Conservation (phyloP, 1,284 basidiomycete species). For the Ustilago esculenta region DNA sequence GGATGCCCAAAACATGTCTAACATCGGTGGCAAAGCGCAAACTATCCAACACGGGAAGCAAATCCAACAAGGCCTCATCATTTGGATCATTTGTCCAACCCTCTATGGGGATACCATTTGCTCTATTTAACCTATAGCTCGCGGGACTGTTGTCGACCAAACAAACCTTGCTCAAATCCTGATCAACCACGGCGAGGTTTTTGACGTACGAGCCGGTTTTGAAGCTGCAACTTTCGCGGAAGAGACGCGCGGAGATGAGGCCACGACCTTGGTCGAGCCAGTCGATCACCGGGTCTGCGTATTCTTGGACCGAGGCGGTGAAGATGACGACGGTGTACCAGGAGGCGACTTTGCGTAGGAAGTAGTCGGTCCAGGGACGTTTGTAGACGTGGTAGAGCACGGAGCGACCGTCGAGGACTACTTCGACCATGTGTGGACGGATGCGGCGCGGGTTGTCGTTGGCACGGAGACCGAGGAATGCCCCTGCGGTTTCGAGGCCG, state of each 20-base stretch:
- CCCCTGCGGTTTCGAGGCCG: constrained; percentile 57
- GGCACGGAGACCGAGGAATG: constrained; percentile 56
- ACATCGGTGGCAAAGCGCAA: constrained; percentile 95
- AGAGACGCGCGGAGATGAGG: constrained; percentile 85
- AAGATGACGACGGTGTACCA: constrained; percentile 99
- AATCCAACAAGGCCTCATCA: constrained; percentile 94
- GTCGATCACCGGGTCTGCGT: constrained; percentile 99
- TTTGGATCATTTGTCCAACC: constrained; percentile 98
- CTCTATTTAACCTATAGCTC: constrained; percentile 91
- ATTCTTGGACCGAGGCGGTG: constrained; percentile 98
- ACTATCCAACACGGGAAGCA: constrained; percentile 93
- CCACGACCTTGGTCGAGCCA: constrained; percentile 93
- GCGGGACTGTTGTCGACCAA: constrained; percentile 96
- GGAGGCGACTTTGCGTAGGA: constrained; percentile 75
- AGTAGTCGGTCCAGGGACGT: constrained; percentile 83
- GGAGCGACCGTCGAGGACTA: constrained; percentile 85
- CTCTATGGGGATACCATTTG: constrained; percentile 98
- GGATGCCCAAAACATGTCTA: constrained; percentile 85
- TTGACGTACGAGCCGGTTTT: constrained; percentile 95
- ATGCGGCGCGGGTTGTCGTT: constrained; percentile 68
- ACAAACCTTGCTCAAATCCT: constrained; percentile 88
- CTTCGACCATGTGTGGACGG: constrained; percentile 92
- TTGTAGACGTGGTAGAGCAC: constrained; percentile 99
- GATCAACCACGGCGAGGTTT: constrained; percentile 85
- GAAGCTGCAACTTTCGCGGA: constrained; percentile 93